These are phyloP conservation scores for Rhodamnia rubescens DNA, from an alignment of 345 rosid species.

Conservation along the genomic window DNA sequence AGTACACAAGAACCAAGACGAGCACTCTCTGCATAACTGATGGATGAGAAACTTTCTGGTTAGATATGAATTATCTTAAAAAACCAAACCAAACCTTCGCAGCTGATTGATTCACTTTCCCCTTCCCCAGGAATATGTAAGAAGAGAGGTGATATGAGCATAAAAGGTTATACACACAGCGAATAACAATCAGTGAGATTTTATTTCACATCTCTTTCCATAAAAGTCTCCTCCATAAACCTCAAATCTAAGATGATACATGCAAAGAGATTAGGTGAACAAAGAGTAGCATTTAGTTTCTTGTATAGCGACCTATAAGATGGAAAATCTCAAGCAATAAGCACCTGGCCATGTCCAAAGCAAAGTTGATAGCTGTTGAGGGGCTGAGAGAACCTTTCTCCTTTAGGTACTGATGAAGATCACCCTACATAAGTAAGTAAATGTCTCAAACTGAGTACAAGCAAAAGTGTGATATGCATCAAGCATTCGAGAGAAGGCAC, in stretches of 20 bases:
- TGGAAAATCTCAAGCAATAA: background rate
- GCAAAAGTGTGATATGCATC: background rate
- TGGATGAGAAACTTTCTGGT: background rate
- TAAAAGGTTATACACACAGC: background rate
- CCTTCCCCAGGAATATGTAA: background rate
- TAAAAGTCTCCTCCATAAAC: background rate
- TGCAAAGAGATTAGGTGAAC: background rate
- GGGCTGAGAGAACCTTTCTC: slow-evolving; percentile 90
- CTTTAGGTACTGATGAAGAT: slow-evolving; percentile 93
- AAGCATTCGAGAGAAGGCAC: background rate
- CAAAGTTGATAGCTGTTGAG: slow-evolving; percentile 78
- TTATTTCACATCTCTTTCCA: background rate
- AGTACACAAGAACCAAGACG: background rate
- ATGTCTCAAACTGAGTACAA: background rate
- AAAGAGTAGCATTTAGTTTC: background rate
- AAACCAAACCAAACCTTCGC: background rate
- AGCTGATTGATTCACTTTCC: background rate
- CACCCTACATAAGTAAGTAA: slow-evolving; percentile 41
- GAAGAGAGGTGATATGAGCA: background rate
- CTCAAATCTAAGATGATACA: background rate
- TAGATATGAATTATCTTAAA: background rate
- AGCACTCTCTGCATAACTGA: background rate
- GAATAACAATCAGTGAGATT: background rate
- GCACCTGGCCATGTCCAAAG: slow-evolving; percentile 92
- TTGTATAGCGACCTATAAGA: background rate